Evolutionary conservation across 129 eudicot genomes (phyloP), one percentile per base, ranked within the genome.

Genomic region (Escallonia herrerae): DNA sequence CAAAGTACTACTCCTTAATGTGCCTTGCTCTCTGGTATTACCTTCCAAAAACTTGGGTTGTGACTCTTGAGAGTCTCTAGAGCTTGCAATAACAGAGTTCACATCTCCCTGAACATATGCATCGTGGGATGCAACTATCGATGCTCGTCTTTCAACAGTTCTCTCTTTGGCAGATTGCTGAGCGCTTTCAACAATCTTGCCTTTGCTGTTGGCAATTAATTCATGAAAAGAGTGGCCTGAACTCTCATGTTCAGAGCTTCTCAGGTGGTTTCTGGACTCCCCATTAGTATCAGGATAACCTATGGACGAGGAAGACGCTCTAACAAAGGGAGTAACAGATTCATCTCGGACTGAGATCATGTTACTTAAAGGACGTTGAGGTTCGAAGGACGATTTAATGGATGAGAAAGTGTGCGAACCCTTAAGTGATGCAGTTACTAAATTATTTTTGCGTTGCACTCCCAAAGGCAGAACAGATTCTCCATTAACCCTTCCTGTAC

Each of bases 1-100:
- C 49, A 87, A 73, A 45, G 86, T 80, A 66, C 75, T 70, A 72
- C 90, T 87, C 64, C 89, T 78, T 78, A 81, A 67, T 40, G 79
- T 67, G 41, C 60, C 75, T 73, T 82, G 85, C 50, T 71, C 79
- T 61, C 82, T 80, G 43, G 75, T 72, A 54, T 80, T 81, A 8
- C 5, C 65, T 51, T 65, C 66, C 64, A 79, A 71, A 66, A 73
- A 74, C 58, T 72, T 75, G 56, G 33, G 33, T 22, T 22, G 33
- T 22, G 33, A 22, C 33, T 22, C 33, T 22, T 22, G 33, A 22
- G 33, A 22, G 33, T 22, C 33, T 22, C 33, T 22, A 22, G 33
- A 22, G 33, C 33, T 22, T 22, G 33, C 33, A 22, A 22, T 22
- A 0, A 22, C 57, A n/a, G 73, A 60, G 49, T 50, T 66, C 12